phyloP scores from a whole-genome alignment of 2,329 filamentous ascomycete species.

The Pseudonectria buxi region DNA sequence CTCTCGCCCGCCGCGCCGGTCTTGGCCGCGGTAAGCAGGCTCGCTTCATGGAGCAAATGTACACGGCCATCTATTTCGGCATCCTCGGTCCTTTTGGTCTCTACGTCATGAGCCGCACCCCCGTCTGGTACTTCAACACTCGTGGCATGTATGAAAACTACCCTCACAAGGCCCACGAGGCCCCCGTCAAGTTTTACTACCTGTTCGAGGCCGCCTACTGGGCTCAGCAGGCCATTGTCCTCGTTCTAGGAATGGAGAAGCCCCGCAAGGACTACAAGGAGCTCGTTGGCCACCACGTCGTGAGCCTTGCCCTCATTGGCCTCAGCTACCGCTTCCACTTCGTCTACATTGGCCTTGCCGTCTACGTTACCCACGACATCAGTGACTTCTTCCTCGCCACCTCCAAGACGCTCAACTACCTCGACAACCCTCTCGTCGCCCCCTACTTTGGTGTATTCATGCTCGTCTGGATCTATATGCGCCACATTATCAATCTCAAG shows the following conservation, averaged over 20 bases:
- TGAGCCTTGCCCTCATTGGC: conserved; percentile 76
- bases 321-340: conserved; percentile 95
- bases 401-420: conserved; percentile 86
- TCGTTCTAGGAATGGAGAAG: conserved; percentile 83
- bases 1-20: conserved; percentile 62
- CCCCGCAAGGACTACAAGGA: conserved; percentile 93
- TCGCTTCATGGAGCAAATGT: conserved; percentile 93
- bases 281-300: conserved; percentile 84
- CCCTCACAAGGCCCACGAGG: conserved; percentile 76
- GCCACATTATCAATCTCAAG: conserved; percentile 75
- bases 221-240: conserved; percentile 87
- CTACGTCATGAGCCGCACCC: conserved; percentile 85
- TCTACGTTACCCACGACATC: conserved; percentile 92
- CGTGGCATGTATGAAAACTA: conserved; percentile 83
- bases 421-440: conserved; percentile 69
- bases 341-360: conserved; percentile 85
- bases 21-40: conserved; percentile 74
- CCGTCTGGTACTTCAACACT: conserved; percentile 95
- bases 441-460: conserved; percentile 85
- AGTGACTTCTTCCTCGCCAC: conserved; percentile 94
- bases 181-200: conserved; percentile 89
- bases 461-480: conserved; percentile 78
- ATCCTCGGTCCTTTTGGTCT: conserved; percentile 76
- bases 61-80: conserved; percentile 86
- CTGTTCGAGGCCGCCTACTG: conserved; percentile 92